Evolutionary conservation across 371 early-diverging fungal species (phyloP), one percentile per base, ranked within the genome.

Genomic region (Agmasoma carcini): DNA sequence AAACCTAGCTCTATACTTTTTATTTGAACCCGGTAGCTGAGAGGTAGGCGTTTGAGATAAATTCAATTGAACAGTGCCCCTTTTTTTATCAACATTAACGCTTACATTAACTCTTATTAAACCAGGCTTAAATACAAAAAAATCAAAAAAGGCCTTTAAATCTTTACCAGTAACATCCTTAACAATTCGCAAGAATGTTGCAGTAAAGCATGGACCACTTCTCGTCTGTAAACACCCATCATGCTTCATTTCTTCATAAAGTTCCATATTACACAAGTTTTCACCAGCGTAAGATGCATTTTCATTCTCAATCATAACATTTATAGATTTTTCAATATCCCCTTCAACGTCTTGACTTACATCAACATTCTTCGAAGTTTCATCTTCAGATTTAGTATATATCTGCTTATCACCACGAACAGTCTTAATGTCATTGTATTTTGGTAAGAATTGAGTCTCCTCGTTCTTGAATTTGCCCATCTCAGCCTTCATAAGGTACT

Each of bases 151-250:
- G 12, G 4, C 9, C 29, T 50, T 34, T 29, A 73, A 34, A 37
- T 76, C 76, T 54, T 73, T 71, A 14, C 74, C 76, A 17, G 74
- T 71, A n/a, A 70, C 60, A 41, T 68, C 72, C 26, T 69, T 71
- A 11, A 73, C 50, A 17, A 71, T 49, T 27, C 63, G 55, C 1
- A 73, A 54, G 34, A 76, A 66, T 15, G 62, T 65, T 11, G 59
- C 34, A 15, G 69, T 73, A 31, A 61, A 66, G 5, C 5, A 52
- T 5, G 5, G n/a, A 3, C 23, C n/a, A 6, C n/a, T 29, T 1
- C 47, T 20, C 30, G 19, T 14, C n/a, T 46, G 51, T 20, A 55
- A 34, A 26, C 45, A 36, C 3, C 22, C 5, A 47, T 17, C 47
- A 9, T 22, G 9, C 25, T 19, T 14, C 3, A 14, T 11, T 30